Conservation (phyloP, 176 grass and related monocot genomes). For the Aegilops umbellulata region DNA sequence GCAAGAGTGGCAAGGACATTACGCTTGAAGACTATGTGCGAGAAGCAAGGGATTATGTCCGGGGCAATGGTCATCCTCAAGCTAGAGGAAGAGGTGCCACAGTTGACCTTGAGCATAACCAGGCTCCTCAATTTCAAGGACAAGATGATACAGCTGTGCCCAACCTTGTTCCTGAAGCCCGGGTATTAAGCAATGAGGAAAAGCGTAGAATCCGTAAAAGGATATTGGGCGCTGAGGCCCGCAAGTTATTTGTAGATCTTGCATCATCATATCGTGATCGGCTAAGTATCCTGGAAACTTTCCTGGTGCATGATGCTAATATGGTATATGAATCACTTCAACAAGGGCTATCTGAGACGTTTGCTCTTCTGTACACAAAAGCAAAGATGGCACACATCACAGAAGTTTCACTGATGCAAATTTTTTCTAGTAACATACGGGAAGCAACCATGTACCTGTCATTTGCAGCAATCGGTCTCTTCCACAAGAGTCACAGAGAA, state of each 20-base stretch:
- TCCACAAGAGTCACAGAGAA: neutral
- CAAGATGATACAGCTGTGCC: neutral
- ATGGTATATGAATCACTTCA: neutral
- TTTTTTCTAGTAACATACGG: no score
- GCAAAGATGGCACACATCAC: no score
- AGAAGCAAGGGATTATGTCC: neutral
- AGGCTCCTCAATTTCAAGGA: neutral
- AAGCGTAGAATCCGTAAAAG: no score
- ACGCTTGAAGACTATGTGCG: neutral
- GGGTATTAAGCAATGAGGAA: no score
- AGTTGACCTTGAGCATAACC: no score
- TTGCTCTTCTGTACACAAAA: neutral
- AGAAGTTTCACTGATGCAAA: no score
- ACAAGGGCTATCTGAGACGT: rapidly evolving
- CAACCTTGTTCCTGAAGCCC: no score
- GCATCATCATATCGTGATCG: neutral
- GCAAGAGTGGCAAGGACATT: rapidly evolving
- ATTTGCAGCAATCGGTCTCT: neutral
- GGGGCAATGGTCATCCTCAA: neutral
- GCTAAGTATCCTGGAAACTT: neutral
- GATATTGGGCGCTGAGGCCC: no score
- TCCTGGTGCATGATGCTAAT: neutral
- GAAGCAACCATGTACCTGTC: neutral
- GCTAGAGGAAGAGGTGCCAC: no score
- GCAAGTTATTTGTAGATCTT: neutral